A percentile compares a stretch with the other conserved stretches of the same genome.
These are phyloP conservation scores for Mucor plumbeus DNA, from an alignment of 371 early-diverging fungal genomes.

Conservation along the genomic window DNA sequence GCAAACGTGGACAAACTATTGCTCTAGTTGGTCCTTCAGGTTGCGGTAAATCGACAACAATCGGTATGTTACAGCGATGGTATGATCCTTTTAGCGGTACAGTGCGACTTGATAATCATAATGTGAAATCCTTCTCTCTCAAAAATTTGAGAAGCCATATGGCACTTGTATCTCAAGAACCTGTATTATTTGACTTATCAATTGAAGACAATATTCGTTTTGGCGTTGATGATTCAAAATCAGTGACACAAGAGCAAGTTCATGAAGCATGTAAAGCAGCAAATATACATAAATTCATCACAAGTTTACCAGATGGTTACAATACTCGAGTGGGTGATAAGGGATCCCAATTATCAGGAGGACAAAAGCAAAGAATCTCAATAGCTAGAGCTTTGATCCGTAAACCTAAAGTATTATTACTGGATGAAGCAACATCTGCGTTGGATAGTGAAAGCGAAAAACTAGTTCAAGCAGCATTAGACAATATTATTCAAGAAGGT, in stretches of 20 bases:
- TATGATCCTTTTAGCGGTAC: constrained; percentile 77
- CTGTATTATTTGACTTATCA: constrained; percentile 77
- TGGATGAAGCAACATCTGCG: constrained; percentile 95
- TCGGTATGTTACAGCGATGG: constrained; percentile 85
- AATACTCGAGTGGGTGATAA: constrained; percentile 81
- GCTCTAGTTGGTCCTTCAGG: constrained; percentile 90
- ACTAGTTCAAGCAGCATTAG: constrained; percentile 86
- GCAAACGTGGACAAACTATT: constrained; percentile 75
- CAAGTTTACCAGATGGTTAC: constrained; percentile 73
- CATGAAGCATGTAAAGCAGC: constrained; percentile 67
- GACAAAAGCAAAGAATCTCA: constrained; percentile 76
- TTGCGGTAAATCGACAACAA: constrained; percentile 86
- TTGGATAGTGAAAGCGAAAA: constrained; percentile 90
- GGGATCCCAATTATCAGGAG: constrained; percentile 75
- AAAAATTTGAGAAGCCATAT: constrained; percentile 71
- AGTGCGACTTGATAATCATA: constrained; percentile 69
- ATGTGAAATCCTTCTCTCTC: constrained; percentile 66
- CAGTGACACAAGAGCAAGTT: constrained; percentile 60
- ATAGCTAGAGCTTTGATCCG: constrained; percentile 79
- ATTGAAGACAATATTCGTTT: constrained; percentile 85
- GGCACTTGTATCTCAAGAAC: constrained; percentile 89
- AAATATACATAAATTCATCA: constrained; percentile 83
- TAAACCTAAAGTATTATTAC: constrained; percentile 83
- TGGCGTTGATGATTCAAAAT: constrained; percentile 53
- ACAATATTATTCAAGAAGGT: constrained; percentile 65